These are phyloP conservation scores for Russula dissimulans DNA, from an alignment of 768 basidiomycete species.

Conservation along the genomic window DNA sequence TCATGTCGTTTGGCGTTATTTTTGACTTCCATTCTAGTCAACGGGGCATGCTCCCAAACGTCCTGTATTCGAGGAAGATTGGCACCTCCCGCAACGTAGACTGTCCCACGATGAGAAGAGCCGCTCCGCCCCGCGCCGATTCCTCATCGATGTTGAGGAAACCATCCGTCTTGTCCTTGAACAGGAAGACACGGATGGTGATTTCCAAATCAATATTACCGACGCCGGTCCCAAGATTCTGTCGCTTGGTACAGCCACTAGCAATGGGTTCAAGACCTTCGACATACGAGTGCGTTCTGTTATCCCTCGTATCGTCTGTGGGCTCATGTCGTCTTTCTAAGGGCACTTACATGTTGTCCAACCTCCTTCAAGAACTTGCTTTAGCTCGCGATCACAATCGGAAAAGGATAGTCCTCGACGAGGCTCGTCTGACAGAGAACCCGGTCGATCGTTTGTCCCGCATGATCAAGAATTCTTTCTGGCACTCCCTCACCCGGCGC, in stretches of 20 bases:
- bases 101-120: conserved; percentile 92
- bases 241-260: conserved; percentile 91
- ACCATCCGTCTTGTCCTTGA: conserved; percentile 93
- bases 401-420: conserved; percentile 97
- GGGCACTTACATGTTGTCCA: conserved; percentile 99
- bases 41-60: conserved; percentile 41
- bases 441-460: conserved; percentile 93
- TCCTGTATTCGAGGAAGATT: conserved; percentile 71
- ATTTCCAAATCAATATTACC: conserved; percentile 93
- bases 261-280: conserved; percentile 96
- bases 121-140: conserved; percentile 64
- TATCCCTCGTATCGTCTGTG: neutral
- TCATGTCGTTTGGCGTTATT: neutral
- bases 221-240: conserved; percentile 97
- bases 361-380: conserved; percentile 96
- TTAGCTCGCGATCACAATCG: conserved; percentile 91
- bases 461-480: conserved; percentile 98
- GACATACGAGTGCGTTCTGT: conserved; percentile 69
- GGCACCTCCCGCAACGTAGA: conserved; percentile 61
- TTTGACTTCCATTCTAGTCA: conserved; percentile 9
- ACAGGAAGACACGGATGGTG: conserved; percentile 95
- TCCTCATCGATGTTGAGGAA: conserved; percentile 96
- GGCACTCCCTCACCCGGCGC: conserved; percentile 92
- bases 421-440: conserved; percentile 94
- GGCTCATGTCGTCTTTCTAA: conserved; percentile 27